phyloP scores from a whole-genome alignment of 495 filamentous ascomycete genomes.

The Sordaria brevicollis region DNA sequence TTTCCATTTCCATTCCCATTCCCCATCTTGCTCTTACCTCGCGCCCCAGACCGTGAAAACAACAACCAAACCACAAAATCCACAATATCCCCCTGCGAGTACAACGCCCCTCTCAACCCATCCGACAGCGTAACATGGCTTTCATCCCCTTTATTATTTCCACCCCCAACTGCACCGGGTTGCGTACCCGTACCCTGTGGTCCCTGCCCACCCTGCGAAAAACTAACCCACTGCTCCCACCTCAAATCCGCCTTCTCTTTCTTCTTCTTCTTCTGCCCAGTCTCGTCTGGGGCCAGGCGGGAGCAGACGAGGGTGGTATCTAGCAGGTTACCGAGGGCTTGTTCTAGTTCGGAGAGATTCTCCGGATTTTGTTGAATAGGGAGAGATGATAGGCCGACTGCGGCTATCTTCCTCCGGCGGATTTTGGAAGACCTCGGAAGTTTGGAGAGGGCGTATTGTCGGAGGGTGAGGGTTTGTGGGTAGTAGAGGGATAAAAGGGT shows the following conservation, averaged over 20 bases:
- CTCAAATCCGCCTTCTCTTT: conserved; percentile 28
- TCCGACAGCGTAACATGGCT: conserved; percentile 40
- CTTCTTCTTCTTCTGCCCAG: conserved; percentile 17
- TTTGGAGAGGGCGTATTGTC: conserved; percentile 55
- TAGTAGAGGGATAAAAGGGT: conserved; percentile 71
- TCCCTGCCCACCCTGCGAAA: conserved; percentile 53
- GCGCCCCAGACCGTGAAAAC: conserved; percentile 46
- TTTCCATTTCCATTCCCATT: too few relatives aligned
- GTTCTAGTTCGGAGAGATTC: conserved; percentile 14
- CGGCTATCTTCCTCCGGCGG: conserved; percentile 34
- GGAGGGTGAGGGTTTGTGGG: conserved; percentile 52
- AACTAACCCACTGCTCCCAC: conserved; percentile 50
- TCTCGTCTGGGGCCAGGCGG: not conserved
- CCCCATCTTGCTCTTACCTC: too few relatives aligned
- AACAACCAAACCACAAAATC: conserved; percentile 72
- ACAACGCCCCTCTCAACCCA: conserved; percentile 27
- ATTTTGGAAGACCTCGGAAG: conserved; percentile 35
- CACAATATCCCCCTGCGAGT: conserved; percentile 61
- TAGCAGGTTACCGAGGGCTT: conserved; percentile 44
- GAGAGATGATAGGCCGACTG: conserved; percentile 21
- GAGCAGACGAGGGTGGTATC: conserved; percentile 60
- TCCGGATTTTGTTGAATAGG: not conserved
- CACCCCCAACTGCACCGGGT: not conserved
- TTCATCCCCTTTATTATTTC: conserved; percentile 30
- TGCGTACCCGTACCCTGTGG: too few relatives aligned